Base-by-base conservation (phyloP, 2,329 filamentous ascomycete genomes). In the Diplocarpon rosae region DNA sequence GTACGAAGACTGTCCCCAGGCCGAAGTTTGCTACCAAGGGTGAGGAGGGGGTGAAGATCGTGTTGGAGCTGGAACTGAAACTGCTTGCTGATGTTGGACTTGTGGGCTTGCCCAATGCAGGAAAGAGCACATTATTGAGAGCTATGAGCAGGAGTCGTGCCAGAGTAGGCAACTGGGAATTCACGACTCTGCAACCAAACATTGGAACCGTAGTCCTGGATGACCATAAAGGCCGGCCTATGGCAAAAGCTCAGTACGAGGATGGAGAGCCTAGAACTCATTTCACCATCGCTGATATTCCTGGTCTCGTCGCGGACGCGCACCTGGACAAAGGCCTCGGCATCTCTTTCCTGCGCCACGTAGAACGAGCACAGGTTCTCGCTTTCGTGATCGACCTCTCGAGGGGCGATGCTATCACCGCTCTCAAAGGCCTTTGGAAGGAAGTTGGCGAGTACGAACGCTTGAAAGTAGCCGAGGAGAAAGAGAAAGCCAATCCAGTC, bases 181-280 rank as follows among this genome's bases (percentile, higher is more conserved):
- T 98, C 63, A 98, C 92, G 2, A 98, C 92, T 0, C 71, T 98
- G 8, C 83, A 89, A 55, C 92, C 92, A 2, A 95, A 94, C 55
- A 93, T 98, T 43, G 92, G 92, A 40, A 98, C 92, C 0, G 87
- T 98, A 6, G 83, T 96, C 12, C 75, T 98, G 10, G 92, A 98
- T 63, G 78, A 89, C 61, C 77, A 92, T 66, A 80, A 79, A 46
- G 87, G 89, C 2, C 78, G 85, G 0, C 86, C 88, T 1, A 45
- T 67, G 5, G 63, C 52, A 57, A 65, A 57, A 53, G 61, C 59
- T 56, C 65, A 56, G 14, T 68, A 59, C 56, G 69, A 62, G 62
- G 70, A 63, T 66, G 72, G 37, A 58, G 73, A 66, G 60, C 68
- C 75, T 1, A 75, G 88, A 29, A 87, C 83, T 1, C 80, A 84